A percentile compares a stretch with the other conserved stretches of the same genome.
These are phyloP conservation scores for Sophora flavescens DNA, from an alignment of 306 rosid species.

Conservation along the genomic window DNA sequence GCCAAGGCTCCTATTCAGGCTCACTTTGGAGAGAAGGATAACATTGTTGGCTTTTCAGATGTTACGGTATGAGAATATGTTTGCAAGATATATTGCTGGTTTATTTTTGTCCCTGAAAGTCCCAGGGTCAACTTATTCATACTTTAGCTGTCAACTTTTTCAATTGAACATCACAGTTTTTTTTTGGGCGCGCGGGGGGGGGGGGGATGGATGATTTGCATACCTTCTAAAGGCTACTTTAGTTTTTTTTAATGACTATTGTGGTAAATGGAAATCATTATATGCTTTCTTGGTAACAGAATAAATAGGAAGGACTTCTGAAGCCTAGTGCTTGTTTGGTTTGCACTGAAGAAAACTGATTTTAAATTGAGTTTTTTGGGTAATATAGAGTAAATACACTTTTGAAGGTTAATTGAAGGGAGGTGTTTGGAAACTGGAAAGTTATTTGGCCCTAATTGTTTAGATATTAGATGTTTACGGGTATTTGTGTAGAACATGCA, in stretches of 20 bases:
- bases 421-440: neutral
- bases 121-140: neutral
- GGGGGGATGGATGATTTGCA: neutral
- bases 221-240: no score
- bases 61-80: constrained; percentile 67
- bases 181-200: no score
- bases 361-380: constrained; percentile 1
- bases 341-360: neutral
- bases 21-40: constrained; percentile 95
- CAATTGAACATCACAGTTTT: neutral
- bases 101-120: neutral
- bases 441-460: neutral
- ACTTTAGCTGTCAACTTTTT: neutral
- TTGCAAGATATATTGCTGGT: neutral
- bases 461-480: neutral
- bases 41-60: constrained; percentile 89
- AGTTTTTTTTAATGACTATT: neutral
- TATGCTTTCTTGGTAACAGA: constrained; percentile 4
- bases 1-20: constrained; percentile 94
- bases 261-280: constrained; percentile 9
- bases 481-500: neutral
- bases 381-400: neutral
- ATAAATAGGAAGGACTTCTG: neutral
- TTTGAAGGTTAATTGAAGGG: neutral
- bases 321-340: neutral